Evolutionary conservation across 495 filamentous ascomycete species (phyloP).

Genomic region (Xylaria telfairii): DNA sequence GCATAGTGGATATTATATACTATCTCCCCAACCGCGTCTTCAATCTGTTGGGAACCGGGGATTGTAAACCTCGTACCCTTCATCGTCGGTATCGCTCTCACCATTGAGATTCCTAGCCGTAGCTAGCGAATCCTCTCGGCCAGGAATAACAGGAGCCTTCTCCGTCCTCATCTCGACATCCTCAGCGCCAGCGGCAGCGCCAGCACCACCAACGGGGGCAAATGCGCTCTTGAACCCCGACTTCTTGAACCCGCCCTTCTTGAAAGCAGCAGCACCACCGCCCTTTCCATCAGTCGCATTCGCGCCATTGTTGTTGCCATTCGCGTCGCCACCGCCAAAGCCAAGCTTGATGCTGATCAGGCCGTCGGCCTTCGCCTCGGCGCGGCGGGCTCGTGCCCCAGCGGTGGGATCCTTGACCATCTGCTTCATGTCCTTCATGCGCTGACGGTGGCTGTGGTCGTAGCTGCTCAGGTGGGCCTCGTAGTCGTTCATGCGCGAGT

Average conservation of each 20-base stretch:
- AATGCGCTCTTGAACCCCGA: constrained; percentile 61
- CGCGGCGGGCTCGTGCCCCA: constrained; percentile 66
- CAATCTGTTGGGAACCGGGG: constrained; percentile 60
- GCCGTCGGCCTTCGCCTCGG: constrained; percentile 73
- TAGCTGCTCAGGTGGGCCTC: constrained; percentile 73
- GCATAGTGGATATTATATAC: background rate
- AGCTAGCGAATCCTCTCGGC: constrained; percentile 27
- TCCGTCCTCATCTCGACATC: constrained; percentile 28
- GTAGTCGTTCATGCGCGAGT: constrained; percentile 72
- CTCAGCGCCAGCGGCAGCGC: constrained; percentile 17
- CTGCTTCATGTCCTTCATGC: constrained; percentile 70
- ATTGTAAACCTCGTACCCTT: constrained; percentile 63
- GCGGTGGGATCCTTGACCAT: constrained; percentile 65
- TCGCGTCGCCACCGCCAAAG: constrained; percentile 22
- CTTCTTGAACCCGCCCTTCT: constrained; percentile 63
- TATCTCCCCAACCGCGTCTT: constrained; percentile 22
- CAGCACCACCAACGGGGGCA: constrained; percentile 45
- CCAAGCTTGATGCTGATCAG: constrained; percentile 65
- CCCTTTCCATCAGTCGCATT: constrained; percentile 25
- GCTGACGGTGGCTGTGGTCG: constrained; percentile 73
- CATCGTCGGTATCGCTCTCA: constrained; percentile 65
- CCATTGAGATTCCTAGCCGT: constrained; percentile 38
- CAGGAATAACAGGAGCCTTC: constrained; percentile 30
- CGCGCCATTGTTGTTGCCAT: background rate
- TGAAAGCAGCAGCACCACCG: constrained; percentile 48